Base-by-base conservation (phyloP, 169 alveolate species). In the Plasmodium inui region DNA sequence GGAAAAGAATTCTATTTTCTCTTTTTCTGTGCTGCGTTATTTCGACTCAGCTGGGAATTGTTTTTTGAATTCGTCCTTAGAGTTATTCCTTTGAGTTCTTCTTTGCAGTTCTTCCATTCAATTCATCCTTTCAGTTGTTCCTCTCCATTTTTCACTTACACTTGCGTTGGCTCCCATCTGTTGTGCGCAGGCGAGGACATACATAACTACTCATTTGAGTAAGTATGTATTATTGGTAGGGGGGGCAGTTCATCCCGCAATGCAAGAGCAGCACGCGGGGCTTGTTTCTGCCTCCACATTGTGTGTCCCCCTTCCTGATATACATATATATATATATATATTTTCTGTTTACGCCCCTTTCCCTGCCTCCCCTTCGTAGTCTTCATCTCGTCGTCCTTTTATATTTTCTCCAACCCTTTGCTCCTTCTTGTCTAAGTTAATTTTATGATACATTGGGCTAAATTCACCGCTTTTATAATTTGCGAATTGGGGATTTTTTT, bases 11-110 rank as follows among this genome's bases (percentile, higher is more conserved):
- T 22, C 0, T 6, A 28, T 67, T 80, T 50, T 26, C 32, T 73
- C 78, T 72, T 84, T 84, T 26, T 71, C 76, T 67, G 46, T 84
- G 44, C 50, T 70, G 53, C 39, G 0, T 70, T 70, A 28, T 41
- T 32, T 84, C 19, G 34, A 17, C 22, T 67, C 39, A 67, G 39
- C 37, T 26, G 76, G 8, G 37, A 67, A 67, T 67, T 67, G 10
- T 28, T 50, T 26, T 14, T 50, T 17, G 22, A 12, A 46, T 46
- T 46, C 17, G 5, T 10, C 57, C 12, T 46, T 46, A 9, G n/a
- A 12, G n/a, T 12, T 46, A 9, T 46, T 46, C 12, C 57, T 10
- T 10, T 46, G n/a, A 17, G 61, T 50, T 50, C 6, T 50, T 14
- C 22, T n/a, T n/a, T n/a, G n/a, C n/a, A 12, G 12, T 46, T 46